Base-by-base conservation (phyloP, 2,329 filamentous ascomycete species). In the Alternaria triticimaculans region DNA sequence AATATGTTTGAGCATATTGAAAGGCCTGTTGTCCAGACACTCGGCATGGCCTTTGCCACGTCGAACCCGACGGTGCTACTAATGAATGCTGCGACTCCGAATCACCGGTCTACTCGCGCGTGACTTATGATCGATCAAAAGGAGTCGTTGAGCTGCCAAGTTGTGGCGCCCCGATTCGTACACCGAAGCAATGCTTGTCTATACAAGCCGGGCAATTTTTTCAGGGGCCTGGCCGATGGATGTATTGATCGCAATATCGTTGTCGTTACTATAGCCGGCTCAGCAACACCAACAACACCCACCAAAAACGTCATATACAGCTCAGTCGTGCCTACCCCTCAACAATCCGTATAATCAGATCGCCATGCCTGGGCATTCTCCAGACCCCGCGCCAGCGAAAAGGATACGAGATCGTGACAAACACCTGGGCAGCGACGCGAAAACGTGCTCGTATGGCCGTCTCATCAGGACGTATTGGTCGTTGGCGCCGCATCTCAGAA, bases 381-480 rank as follows among this genome's bases (percentile, higher is more conserved):
- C 18, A 33, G 55, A 41, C 28, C 33, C 28, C 49, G 30, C 28
- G 49, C 20, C 49, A 44, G 46, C 2, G n/a, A n/a, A 14, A 20
- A 41, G 4, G 33, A 53, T 58, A 53, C 30, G 44, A 53, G 33
- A 18, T 18, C 5, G 12, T 41, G 49, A 21, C 46, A 53, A 41
- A 58, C 46, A 25, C 23, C 23, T 25, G 23, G 23, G 23, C 50
- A 54, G 48, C 25, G 2, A 46, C n/a, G 11, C 3, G 20, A 23
- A 54, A 51, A 51, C 28, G 48, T 51, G 63, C 60, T 66, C 65
- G 65, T 64, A 53, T 37, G 20, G 30, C 7, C 49, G 49, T 53
- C 60, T 61, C 57, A 21, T 20, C 15, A 53, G 44, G 21, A 44
- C 58, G 58, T 59, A 28, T 53, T n/a, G n/a, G 48, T 49, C 60